Percentiles rank a stretch among this genome's conserved stretches.
Conservation (phyloP, 306 rosid species). For the Abrus pulchellus region DNA sequence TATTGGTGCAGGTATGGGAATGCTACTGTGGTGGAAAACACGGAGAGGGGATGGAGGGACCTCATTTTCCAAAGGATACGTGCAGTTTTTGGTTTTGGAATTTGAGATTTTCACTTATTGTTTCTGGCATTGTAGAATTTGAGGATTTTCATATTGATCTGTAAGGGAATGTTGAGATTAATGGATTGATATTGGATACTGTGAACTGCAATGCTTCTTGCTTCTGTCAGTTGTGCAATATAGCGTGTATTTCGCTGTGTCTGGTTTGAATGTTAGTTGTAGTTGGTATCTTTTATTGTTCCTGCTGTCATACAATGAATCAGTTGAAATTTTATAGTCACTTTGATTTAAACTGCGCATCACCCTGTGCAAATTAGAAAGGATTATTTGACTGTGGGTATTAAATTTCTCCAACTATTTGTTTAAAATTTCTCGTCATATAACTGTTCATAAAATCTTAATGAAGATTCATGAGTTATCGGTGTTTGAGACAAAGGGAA, state of each 20-base stretch:
- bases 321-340: not conserved
- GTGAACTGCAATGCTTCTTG: constrained; percentile 44
- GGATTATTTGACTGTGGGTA: not conserved
- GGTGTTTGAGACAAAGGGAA: not conserved
- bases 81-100: constrained; percentile 95
- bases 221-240: not conserved
- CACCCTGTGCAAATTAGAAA: not conserved
- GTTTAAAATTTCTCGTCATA: not conserved
- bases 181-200: constrained; percentile 53
- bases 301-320: not conserved
- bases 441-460: not conserved
- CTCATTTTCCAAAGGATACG: constrained; percentile 93
- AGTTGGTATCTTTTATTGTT: not conserved
- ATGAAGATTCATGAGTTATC: not conserved
- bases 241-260: not conserved
- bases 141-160: constrained; percentile 28
- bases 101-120: constrained; percentile 49
- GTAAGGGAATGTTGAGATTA: constrained; percentile 39
- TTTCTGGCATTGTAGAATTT: constrained; percentile 42
- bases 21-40: constrained; percentile 95
- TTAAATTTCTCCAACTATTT: not conserved
- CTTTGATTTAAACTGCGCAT: not conserved
- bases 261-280: constrained; percentile 36
- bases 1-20: constrained; percentile 80
- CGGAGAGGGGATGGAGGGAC: constrained; percentile 98